Conservation (phyloP, 2,329 filamentous ascomycete genomes). For the Pseudogymnoascus sp. region DNA sequence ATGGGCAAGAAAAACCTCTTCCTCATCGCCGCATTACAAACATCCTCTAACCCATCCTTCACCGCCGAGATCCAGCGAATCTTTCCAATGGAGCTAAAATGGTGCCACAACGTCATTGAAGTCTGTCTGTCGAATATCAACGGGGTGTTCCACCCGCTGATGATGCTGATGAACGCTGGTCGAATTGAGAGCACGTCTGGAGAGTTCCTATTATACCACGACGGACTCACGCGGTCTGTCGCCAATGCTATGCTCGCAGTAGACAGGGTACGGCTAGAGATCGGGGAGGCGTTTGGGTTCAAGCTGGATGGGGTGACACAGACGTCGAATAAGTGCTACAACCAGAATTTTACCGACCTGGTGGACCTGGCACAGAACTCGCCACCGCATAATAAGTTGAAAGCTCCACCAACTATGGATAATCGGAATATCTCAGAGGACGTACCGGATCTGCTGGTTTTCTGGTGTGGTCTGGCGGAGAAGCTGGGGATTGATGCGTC, state of each 20-base stretch:
- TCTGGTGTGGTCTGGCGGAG: constrained; percentile 19
- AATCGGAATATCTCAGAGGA: constrained; percentile 23
- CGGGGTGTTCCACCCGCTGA: constrained; percentile 24
- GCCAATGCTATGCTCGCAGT: constrained; percentile 19
- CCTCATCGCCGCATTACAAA: constrained; percentile 4
- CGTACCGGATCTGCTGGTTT: constrained; percentile 20
- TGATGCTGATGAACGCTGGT: constrained; percentile 26
- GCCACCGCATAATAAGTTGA: constrained; percentile 21
- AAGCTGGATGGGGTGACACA: constrained; percentile 18
- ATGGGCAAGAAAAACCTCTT: constrained; percentile 18
- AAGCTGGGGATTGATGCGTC: constrained; percentile 19
- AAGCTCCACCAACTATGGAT: constrained; percentile 16
- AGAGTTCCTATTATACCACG: constrained; percentile 18
- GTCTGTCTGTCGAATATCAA: constrained; percentile 25
- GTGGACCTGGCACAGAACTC: constrained; percentile 22
- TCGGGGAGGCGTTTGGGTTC: constrained; percentile 22
- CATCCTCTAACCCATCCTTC: background rate
- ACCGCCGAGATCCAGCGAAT: constrained; percentile 14
- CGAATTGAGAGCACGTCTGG: constrained; percentile 24
- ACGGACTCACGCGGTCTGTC: background rate
- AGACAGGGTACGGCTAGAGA: constrained; percentile 20
- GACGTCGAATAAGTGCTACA: constrained; percentile 24
- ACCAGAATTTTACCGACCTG: constrained; percentile 20
- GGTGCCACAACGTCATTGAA: constrained; percentile 24
- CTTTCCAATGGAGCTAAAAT: constrained; percentile 20